Percentiles rank a stretch among this genome's conserved stretches.
These are phyloP conservation scores for Aplosporella prunicola DNA, from an alignment of 2,329 filamentous ascomycete genomes.

Conservation along the genomic window DNA sequence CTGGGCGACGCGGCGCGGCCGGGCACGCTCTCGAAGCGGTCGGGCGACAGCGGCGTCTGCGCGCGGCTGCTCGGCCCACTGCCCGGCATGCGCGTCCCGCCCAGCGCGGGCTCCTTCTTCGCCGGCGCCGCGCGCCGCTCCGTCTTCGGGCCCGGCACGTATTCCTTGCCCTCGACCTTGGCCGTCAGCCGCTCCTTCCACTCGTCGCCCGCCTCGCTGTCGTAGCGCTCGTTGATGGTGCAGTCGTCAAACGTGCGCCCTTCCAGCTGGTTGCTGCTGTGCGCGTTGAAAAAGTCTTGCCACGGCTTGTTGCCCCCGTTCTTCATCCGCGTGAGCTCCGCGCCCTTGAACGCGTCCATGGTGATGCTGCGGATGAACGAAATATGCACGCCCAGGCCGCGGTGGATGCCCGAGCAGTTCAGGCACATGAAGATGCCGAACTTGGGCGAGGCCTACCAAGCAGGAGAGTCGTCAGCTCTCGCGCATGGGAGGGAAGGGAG, in stretches of 20 bases:
- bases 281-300: slow-evolving; percentile 71
- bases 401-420: slow-evolving; percentile 87
- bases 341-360: slow-evolving; percentile 96
- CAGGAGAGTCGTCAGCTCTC: background rate
- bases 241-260: slow-evolving; percentile 65
- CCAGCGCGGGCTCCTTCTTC: slow-evolving; percentile 25
- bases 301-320: slow-evolving; percentile 82
- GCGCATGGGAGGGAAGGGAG: slow-evolving; percentile 8
- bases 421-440: slow-evolving; percentile 99
- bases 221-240: slow-evolving; percentile 83
- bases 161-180: slow-evolving; percentile 81
- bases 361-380: slow-evolving; percentile 96
- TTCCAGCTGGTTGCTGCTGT: slow-evolving; percentile 36
- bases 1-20: slow-evolving; percentile 28
- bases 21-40: slow-evolving; percentile 22
- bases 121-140: slow-evolving; percentile 32
- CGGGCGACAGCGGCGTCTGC: slow-evolving; percentile 30
- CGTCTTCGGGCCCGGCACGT: slow-evolving; percentile 61
- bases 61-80: slow-evolving; percentile 27
- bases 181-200: slow-evolving; percentile 84
- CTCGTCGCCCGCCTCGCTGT: slow-evolving; percentile 83
- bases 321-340: slow-evolving; percentile 89
- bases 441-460: slow-evolving; percentile 66
- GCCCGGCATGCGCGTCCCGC: slow-evolving; percentile 16
- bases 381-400: slow-evolving; percentile 92